Evolutionary conservation across 345 rosid species (phyloP), one percentile per base, ranked within the genome.

Genomic region (Eucalyptus cloeziana): DNA sequence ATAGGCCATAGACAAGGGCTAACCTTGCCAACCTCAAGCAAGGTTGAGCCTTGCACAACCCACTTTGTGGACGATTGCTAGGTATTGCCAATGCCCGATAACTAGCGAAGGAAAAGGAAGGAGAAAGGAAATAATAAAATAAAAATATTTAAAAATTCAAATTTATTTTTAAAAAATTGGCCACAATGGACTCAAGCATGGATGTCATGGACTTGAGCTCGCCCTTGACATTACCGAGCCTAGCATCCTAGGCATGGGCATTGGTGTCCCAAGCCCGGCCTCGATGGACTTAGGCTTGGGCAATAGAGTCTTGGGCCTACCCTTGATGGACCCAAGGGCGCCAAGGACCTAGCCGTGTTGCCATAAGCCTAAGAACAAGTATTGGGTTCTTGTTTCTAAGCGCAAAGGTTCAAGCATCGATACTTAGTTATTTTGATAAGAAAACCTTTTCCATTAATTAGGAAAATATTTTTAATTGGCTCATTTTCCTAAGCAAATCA

Each of bases 341-440:
- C 3, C 6, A 9, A 24, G 13, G 62, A 56, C 62, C 27, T 56
- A 56, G 30, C 30, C 0, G 0, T 24, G 62, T 0, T 56, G 62
- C 13, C 62, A 56, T 22, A 24, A 24, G 62, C 62, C 27, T 9
- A 24, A 56, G 62, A 22, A 56, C 27, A 22, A 56, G 30, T 25
- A 22, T 56, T 56, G 7, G 1, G 3, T 56, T 56, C 62, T 25
- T 25, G 13, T 24, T 0, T 25, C 62, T 25, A 24, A 24, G 30
- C 0, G 0, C 12, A 10, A 5, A 56, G 0, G 13, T 56, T 25
- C 62, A 56, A 56, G 3, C 1, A 24, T 56, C 6, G 0, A 56
- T 24, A 56, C 6, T 5, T 0, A 10, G 0, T 56, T 56, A 56
- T 25, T 56, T 24, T 56, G 30, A 56, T 56, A 24, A 24, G 27